Evolutionary conservation across 2,329 filamentous ascomycete species (phyloP), one percentile per base, ranked within the genome.

Genomic region (Arthrobotrys entomopaga): DNA sequence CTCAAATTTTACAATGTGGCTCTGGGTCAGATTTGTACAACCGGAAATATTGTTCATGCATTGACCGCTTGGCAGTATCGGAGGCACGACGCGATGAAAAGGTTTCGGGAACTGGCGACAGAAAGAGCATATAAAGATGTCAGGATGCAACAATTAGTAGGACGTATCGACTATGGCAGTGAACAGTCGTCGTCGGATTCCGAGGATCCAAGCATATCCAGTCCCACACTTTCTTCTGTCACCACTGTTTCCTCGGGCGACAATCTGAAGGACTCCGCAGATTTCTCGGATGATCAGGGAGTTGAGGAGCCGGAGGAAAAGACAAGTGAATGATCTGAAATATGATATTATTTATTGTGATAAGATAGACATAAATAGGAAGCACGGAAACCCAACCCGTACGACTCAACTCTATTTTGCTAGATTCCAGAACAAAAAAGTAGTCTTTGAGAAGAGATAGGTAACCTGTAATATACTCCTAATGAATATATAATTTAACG

Each of bases 1-100:
- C 34, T 72, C n/a, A 65, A 24, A 26, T 65, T 72, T 19, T 60
- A 72, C 49, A 40, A 43, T 19, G 60, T 65, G n/a, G 57, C 67
- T 1, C 54, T 72, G 0, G 54, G 59, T 2, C 67, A 72, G 34
- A 59, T 72, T 24, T 72, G 60, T 42, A 65, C 54, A 2, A 72
- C 53, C 2, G 60, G 67, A 8, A 65, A 65, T 29, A 22, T 61
- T n/a, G 59, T 72, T 8, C 29, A 42, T 24, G 60, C 67, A 1
- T 43, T 72, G 20, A 11, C 61, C 16, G 56, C 60, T 4, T 72
- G 67, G 67, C 49, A 65, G 40, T 15, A 46, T 6, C 54, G 46
- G 29, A 59, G 67, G 26, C 19, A 54, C 1, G 56, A 60, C 10
- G 46, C 50, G 7, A 61, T 72, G 60, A 50, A 56, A 54, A 60